Base-by-base conservation (phyloP, 2,329 filamentous ascomycete genomes). In the Botrytis byssoidea region DNA sequence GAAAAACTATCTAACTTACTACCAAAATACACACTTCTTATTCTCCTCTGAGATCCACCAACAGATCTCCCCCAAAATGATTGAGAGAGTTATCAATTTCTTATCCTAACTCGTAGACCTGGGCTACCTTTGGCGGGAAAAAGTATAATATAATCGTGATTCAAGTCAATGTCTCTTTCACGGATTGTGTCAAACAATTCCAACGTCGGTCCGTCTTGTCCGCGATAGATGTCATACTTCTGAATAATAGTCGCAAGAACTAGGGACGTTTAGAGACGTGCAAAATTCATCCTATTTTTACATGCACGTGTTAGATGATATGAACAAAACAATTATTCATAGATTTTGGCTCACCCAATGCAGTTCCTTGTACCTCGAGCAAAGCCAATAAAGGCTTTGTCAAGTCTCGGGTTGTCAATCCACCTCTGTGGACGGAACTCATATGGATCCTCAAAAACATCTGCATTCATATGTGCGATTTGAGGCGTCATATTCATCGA, bases 371-470 rank as follows among this genome's bases (percentile, higher is more conserved):
- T 66, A 29, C 64, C 42, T 66, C 64, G 42, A 29, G 64, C 64
- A 4, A 66, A 66, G 35, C 64, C 25, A 48, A 66, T 59, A 77
- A 71, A 70, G 44, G 60, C 60, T 25, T 35, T 42, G 29, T 44
- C 37, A 2, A 71, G 59, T 32, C 29, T 29, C 76, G 20, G 83
- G 79, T 71, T 51, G 10, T 81, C 75, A 14, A 83, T 73, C 86
- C 86, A 87, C 35, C 86, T 79, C 66, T 85, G 84, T 0, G 86
- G 86, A n/a, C 77, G 76, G 78, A 87, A 87, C 18, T 59, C 72
- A 0, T 78, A 75, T 0, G 86, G 82, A 16, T 85, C 78, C 0
- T 81, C 79, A 67, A 85, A 88, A 3, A 85, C 80, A 2, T 75
- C 74, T 2, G 82, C 80, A 71, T 86, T 82, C 65, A 83, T 81